Conservation (phyloP, 495 filamentous ascomycete genomes). For the Penicillium parvum region DNA sequence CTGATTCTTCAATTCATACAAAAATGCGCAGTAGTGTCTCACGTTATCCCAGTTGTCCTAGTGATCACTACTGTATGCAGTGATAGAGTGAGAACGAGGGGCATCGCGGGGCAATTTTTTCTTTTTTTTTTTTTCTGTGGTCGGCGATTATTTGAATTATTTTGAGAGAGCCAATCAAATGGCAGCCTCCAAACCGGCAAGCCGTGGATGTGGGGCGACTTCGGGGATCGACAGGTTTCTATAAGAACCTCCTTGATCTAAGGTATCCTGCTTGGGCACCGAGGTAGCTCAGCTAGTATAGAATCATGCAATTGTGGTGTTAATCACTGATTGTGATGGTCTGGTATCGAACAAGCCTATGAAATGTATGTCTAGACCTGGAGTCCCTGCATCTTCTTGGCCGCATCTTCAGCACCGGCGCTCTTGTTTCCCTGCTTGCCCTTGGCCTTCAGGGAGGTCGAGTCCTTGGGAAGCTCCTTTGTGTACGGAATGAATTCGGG, state of each 20-base stretch:
- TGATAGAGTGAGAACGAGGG: constrained; percentile 9
- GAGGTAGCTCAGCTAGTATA: neutral
- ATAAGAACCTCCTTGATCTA: no score
- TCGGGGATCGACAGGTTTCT: no score
- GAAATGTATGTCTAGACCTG: constrained; percentile 24
- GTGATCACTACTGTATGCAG: no score
- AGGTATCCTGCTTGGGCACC: no score
- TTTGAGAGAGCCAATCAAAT: no score
- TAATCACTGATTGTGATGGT: no score
- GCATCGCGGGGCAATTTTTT: constrained; percentile 16
- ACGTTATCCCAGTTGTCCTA: no score
- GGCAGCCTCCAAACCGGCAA: constrained; percentile 3
- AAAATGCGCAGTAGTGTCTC: no score
- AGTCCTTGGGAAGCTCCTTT: constrained; percentile 76
- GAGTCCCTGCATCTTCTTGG: constrained; percentile 39
- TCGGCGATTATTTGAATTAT: no score
- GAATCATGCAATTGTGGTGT: neutral
- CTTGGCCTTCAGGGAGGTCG: constrained; percentile 57
- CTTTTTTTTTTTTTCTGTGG: constrained; percentile 16
- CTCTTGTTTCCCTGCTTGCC: constrained; percentile 37
- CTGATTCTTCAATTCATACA: neutral
- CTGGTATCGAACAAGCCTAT: constrained; percentile 1
- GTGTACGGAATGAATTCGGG: constrained; percentile 83
- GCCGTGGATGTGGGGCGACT: no score
- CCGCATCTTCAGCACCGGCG: constrained; percentile 25